A percentile compares a stretch with the other conserved stretches of the same genome.
Conservation (phyloP, 2,329 filamentous ascomycete species). For the Sphaerostilbella broomeana region DNA sequence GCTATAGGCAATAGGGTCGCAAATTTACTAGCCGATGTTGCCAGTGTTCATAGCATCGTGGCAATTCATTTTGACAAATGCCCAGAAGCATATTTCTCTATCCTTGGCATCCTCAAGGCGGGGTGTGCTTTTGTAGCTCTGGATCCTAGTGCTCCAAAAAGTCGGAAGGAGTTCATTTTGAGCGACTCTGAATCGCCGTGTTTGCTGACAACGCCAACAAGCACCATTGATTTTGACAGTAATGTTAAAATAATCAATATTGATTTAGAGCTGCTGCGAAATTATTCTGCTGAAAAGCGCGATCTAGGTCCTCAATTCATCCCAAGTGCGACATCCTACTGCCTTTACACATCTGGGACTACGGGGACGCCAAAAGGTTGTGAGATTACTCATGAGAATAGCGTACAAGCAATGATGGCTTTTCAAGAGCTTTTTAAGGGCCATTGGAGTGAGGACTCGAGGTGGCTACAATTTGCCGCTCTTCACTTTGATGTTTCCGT, state of each 20-base stretch:
- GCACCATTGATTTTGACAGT: slow-evolving; percentile 28
- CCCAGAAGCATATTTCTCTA: slow-evolving; percentile 74
- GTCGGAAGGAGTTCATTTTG: slow-evolving; percentile 72
- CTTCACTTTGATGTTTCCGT: slow-evolving; percentile 94
- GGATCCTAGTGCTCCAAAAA: slow-evolving; percentile 64
- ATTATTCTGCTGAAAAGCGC: slow-evolving; percentile 14
- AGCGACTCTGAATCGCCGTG: slow-evolving; percentile 62
- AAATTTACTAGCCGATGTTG: slow-evolving; percentile 48
- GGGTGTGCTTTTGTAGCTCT: slow-evolving; percentile 77
- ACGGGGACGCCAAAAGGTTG: slow-evolving; percentile 85
- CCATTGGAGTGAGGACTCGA: slow-evolving; percentile 66
- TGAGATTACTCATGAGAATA: slow-evolving; percentile 80
- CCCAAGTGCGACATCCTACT: slow-evolving; percentile 64
- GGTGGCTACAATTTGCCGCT: slow-evolving; percentile 88
- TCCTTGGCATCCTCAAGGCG: slow-evolving; percentile 74
- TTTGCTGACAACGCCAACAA: slow-evolving; percentile 48
- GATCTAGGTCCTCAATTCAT: slow-evolving; percentile 16
- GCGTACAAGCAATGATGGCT: slow-evolving; percentile 81
- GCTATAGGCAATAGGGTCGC: slow-evolving; percentile 66
- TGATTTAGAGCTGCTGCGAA: slow-evolving; percentile 26
- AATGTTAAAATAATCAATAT: slow-evolving; percentile 28
- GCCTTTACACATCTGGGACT: slow-evolving; percentile 81
- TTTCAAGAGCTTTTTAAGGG: slow-evolving; percentile 72
- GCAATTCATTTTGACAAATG: slow-evolving; percentile 80
- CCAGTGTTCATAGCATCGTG: slow-evolving; percentile 54